Conservation (phyloP, 2,329 filamentous ascomycete genomes). For the Curvularia eragrostidis region DNA sequence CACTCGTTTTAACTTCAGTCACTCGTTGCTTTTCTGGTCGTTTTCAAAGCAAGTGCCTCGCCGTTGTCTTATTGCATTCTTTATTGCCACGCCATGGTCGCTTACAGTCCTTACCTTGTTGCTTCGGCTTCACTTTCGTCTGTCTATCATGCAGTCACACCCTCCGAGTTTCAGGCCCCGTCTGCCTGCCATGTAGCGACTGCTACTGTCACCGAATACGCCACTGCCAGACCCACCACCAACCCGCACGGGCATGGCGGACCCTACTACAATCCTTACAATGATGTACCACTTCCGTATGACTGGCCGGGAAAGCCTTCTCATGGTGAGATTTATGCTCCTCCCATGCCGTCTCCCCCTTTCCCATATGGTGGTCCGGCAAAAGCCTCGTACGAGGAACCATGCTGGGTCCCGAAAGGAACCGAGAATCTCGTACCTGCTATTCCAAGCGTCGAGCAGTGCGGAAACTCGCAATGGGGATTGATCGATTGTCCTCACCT, state of each 20-base stretch:
- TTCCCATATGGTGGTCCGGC: constrained; percentile 34
- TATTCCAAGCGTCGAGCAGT: constrained; percentile 32
- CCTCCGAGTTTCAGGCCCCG: constrained; percentile 15
- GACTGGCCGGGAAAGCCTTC: constrained; percentile 37
- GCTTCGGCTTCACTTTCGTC: constrained; percentile 33
- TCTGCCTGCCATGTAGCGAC: constrained; percentile 21
- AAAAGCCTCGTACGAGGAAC: constrained; percentile 29
- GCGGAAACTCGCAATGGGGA: constrained; percentile 41
- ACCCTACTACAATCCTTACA: constrained; percentile 42
- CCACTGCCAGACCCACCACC: constrained; percentile 25
- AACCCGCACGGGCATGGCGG: constrained; percentile 39
- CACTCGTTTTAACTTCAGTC: constrained; percentile 13
- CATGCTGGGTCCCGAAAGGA: constrained; percentile 39
- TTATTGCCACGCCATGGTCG: constrained; percentile 33
- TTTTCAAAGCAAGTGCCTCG: background rate
- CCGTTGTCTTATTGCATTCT: constrained; percentile 8
- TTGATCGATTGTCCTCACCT: constrained; percentile 37
- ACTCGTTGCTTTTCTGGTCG: constrained; percentile 20
- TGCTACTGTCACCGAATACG: constrained; percentile 25
- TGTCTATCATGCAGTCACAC: constrained; percentile 18
- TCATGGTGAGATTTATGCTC: constrained; percentile 25
- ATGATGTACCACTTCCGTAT: constrained; percentile 33
- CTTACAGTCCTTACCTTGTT: constrained; percentile 37
- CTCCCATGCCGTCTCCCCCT: constrained; percentile 29
- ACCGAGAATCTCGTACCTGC: constrained; percentile 26